These are phyloP conservation scores for Cryptococcus amylolentus DNA, from an alignment of 1,284 basidiomycete genomes.

Conservation along the genomic window DNA sequence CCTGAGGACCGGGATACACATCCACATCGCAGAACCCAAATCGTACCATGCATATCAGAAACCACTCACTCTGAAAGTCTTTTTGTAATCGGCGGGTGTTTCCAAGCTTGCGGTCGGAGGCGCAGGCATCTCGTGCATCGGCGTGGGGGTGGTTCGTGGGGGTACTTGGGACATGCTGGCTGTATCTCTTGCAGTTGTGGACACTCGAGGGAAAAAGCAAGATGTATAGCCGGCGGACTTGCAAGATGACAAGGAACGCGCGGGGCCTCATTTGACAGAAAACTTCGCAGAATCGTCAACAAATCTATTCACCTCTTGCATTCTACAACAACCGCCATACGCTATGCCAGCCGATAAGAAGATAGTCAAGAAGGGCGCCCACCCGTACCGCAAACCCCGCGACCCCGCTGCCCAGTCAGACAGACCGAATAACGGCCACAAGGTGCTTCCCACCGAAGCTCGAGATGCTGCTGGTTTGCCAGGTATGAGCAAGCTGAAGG, in stretches of 20 bases:
- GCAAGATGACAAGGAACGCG: not conserved
- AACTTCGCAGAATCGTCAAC: not conserved
- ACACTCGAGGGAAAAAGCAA: not conserved
- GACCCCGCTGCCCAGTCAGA: not conserved
- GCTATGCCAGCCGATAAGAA: conserved; percentile 9
- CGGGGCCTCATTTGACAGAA: not conserved
- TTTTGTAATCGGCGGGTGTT: conserved; percentile 45
- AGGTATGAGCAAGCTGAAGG: conserved; percentile 64
- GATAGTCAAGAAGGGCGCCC: not conserved
- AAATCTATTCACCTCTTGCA: not conserved
- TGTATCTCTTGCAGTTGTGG: not conserved
- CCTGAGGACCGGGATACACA: not conserved
- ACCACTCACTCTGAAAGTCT: conserved; percentile 38
- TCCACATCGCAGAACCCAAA: not conserved
- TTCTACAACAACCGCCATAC: not conserved
- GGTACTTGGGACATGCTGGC: conserved; percentile 43
- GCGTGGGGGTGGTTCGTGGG: conserved; percentile 37
- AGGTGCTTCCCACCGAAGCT: conserved; percentile 25
- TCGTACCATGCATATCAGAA: not conserved
- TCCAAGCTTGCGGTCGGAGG: conserved; percentile 36
- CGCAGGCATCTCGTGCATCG: conserved; percentile 28
- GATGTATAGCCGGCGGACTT: not conserved
- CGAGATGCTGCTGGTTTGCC: conserved; percentile 34
- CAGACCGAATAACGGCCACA: conserved; percentile 11
- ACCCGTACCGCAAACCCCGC: conserved; percentile 11